Percentiles rank a stretch among this genome's conserved stretches.
phyloP scores from a whole-genome alignment of 2,329 filamentous ascomycete species.

The Pseudogymnoascus sp. region DNA sequence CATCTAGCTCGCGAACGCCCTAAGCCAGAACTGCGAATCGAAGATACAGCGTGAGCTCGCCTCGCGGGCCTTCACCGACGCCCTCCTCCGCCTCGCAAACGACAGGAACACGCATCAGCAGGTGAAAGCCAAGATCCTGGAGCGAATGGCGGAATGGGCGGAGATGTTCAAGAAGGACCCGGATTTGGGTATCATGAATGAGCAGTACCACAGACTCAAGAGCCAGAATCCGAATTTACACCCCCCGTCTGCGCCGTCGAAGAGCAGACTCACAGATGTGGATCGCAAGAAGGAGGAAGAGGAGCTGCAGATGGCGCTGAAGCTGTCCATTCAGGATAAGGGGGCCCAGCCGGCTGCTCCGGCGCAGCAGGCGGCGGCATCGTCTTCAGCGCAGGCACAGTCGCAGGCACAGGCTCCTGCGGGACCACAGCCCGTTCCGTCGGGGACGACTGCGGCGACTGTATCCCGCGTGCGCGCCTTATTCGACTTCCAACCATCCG shows the following conservation, averaged over 20 bases:
- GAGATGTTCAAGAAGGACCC: constrained; percentile 87
- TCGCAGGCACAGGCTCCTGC: constrained; percentile 32
- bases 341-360: constrained; percentile 47
- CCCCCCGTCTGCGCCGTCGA: constrained; percentile 84
- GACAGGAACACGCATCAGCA: constrained; percentile 94
- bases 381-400: constrained; percentile 32
- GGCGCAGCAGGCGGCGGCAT: constrained; percentile 26
- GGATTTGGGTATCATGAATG: constrained; percentile 94
- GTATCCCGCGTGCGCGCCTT: constrained; percentile 89
- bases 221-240: constrained; percentile 78
- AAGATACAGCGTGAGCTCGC: constrained; percentile 64
- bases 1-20: constrained; percentile 57
- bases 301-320: constrained; percentile 91
- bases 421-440: constrained; percentile 51
- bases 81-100: constrained; percentile 78
- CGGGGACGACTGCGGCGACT: constrained; percentile 89
- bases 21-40: constrained; percentile 63
- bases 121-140: constrained; percentile 93
- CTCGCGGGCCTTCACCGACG: constrained; percentile 75
- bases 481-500: constrained; percentile 90
- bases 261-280: constrained; percentile 79
- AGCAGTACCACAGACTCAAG: constrained; percentile 85
- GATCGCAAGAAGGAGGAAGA: constrained; percentile 96
- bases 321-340: constrained; percentile 86
- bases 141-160: constrained; percentile 93